A percentile compares a stretch with the other conserved stretches of the same genome.
Evolutionary conservation across 2,329 filamentous ascomycete genomes (phyloP).

Genomic region (Neofusicoccum parvum): DNA sequence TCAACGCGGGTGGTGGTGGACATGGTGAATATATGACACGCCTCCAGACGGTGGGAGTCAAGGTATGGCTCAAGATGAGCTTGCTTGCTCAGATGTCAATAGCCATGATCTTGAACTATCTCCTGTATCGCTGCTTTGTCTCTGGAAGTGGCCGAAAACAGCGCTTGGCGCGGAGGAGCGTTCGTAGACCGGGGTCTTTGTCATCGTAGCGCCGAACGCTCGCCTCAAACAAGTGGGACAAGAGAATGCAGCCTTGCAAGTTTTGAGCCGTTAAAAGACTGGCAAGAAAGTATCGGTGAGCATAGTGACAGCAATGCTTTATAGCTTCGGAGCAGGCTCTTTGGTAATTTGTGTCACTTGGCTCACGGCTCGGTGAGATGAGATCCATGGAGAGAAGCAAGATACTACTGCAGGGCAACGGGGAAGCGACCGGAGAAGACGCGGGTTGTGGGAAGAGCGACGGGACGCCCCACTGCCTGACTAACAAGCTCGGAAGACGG

Average conservation of each 20-base stretch:
- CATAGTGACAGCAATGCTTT: too few relatives aligned
- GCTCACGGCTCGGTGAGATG: too few relatives aligned
- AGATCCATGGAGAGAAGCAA: not conserved
- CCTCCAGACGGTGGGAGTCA: not conserved
- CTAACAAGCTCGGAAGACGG: not conserved
- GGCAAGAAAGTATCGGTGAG: too few relatives aligned
- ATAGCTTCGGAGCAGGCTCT: too few relatives aligned
- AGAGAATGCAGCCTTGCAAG: too few relatives aligned
- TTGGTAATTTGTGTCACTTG: too few relatives aligned
- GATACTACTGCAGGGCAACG: not conserved
- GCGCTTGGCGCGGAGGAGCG: not conserved
- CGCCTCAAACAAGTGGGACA: too few relatives aligned
- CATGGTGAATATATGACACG: not conserved
- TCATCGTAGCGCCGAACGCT: too few relatives aligned
- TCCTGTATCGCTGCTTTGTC: not conserved
- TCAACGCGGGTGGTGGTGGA: not conserved
- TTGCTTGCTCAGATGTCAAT: not conserved
- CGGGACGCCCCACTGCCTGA: not conserved
- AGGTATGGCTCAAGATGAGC: not conserved
- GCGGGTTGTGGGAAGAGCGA: not conserved
- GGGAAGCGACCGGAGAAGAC: too few relatives aligned
- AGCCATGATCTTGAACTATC: not conserved
- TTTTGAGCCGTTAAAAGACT: too few relatives aligned
- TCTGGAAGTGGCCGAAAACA: not conserved
- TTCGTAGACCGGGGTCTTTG: too few relatives aligned